Conservation (phyloP, 1,284 basidiomycete genomes). For the Trametes sp. region DNA sequence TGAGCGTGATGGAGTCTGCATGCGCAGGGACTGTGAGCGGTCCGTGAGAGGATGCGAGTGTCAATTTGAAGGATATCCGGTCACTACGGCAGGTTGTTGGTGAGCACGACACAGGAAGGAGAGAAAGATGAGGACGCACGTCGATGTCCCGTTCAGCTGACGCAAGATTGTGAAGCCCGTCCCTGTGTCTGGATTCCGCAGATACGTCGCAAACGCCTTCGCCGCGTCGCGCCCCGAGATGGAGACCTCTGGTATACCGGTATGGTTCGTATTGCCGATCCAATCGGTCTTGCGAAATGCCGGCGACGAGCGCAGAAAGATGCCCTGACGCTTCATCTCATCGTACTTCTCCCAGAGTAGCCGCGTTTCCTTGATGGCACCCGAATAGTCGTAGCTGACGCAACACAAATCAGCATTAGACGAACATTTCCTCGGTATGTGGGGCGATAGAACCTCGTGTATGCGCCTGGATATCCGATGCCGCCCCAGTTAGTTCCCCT, state of each 20-base stretch:
- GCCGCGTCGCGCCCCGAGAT: conserved; percentile 49
- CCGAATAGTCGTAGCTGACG: conserved; percentile 68
- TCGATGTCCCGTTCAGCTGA: conserved; percentile 70
- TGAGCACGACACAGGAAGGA: neutral
- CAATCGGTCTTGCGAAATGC: conserved; percentile 81
- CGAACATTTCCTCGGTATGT: neutral
- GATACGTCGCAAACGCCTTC: conserved; percentile 64
- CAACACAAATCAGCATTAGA: conserved; percentile 24
- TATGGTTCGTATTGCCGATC: conserved; percentile 61
- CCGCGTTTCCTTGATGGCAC: conserved; percentile 72
- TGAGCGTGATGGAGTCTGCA: conserved; percentile 60
- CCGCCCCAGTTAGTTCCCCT: conserved; percentile 85
- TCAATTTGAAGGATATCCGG: conserved; percentile 60
- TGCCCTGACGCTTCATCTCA: conserved; percentile 76
- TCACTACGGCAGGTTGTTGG: conserved; percentile 45
- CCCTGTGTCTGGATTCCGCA: conserved; percentile 70
- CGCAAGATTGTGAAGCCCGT: conserved; percentile 76
- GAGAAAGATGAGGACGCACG: conserved; percentile 49
- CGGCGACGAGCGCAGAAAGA: conserved; percentile 78
- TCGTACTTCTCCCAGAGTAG: conserved; percentile 73
- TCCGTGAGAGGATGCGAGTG: conserved; percentile 59
- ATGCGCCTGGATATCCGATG: conserved; percentile 71
- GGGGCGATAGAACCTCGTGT: conserved; percentile 48
- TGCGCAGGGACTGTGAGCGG: conserved; percentile 61
- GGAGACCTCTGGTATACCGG: conserved; percentile 50